phyloP scores from a whole-genome alignment of 306 rosid genomes.

The Hippophae tibetana region DNA sequence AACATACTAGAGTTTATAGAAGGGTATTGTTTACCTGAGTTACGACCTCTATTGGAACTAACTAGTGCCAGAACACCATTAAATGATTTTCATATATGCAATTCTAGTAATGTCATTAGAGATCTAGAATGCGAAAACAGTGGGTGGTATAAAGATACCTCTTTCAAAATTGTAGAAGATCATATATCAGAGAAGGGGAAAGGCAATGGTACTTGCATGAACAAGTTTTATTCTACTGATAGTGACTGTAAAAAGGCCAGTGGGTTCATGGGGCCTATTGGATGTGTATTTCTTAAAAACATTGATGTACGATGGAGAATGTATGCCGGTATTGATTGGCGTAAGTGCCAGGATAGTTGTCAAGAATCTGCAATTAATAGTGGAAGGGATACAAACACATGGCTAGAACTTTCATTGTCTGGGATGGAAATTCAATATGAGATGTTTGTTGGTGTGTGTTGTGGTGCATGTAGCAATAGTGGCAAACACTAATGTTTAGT shows the following conservation, averaged over 20 bases:
- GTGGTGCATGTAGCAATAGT: no score
- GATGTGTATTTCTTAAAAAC: conserved; percentile 57
- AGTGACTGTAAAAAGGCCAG: conserved; percentile 13
- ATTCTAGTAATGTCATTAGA: conserved; percentile 24
- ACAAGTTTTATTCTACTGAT: conserved; percentile 29
- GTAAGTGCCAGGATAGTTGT: conserved; percentile 29
- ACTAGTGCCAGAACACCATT: conserved; percentile 40
- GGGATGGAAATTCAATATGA: conserved; percentile 77
- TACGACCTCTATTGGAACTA: conserved; percentile 40
- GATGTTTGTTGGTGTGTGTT: no score
- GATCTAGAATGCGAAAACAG: conserved; percentile 47
- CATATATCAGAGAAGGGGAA: conserved; percentile 49
- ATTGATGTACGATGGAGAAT: conserved; percentile 79
- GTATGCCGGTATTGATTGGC: conserved; percentile 74
- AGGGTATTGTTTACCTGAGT: conserved; percentile 58
- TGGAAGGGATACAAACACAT: conserved; percentile 49
- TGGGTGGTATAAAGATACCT: conserved; percentile 61
- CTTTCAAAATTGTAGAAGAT: conserved; percentile 57
- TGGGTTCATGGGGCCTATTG: conserved; percentile 35
- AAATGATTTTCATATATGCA: conserved; percentile 30
- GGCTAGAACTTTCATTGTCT: conserved; percentile 53
- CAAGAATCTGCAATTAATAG: conserved; percentile 20
- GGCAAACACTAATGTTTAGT: no score
- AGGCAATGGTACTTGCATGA: conserved; percentile 13
- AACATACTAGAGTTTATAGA: conserved; percentile 60